Evolutionary conservation across 768 basidiomycete species (phyloP), one percentile per base, ranked within the genome.

Genomic region (Rickenella mellea): DNA sequence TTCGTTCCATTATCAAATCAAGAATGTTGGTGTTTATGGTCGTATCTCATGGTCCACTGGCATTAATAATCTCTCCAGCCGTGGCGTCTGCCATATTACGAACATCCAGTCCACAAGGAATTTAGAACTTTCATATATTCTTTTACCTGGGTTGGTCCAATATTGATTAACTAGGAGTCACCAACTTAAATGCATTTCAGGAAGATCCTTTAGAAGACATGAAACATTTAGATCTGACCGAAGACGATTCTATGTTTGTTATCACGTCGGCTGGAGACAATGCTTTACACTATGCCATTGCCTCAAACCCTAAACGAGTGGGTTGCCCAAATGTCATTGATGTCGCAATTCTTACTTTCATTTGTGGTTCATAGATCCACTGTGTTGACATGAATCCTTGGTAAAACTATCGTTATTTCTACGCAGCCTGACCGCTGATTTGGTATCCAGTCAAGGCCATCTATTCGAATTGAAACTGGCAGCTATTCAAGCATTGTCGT

Each of bases 201-300:
- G 85, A 88, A 57, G 85, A 87, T 54, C 85, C 85, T 0, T 69
- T 70, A 5, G 81, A 76, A 47, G 85, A 88, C 54, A 75, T 87
- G 69, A 67, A 70, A 48, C 67, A 74, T 51, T 62, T 88, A 5
- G 53, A 76, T 12, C 57, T 87, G 43, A 69, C 71, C 15, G 57
- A 61, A 27, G 68, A 79, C 10, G 84, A 88, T 59, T 70, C 75
- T 1, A 70, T 87, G 54, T 67, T 87, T 10, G 76, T 78, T 14
- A 85, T 88, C 51, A 86, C 83, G 1, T 78, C 76, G 39, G 85
- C 82, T 2, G 84, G 84, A 0, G 84, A 86, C 58, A 88, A 88
- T 55, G 80, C 82, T 2, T 63, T 88, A 27, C 83, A 86, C 55
- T 88, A 88, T 48, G 83, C 82, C 6, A 77, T 82, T 43, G 69